Percentiles rank a stretch among this genome's conserved stretches.
Evolutionary conservation across 257 asterid species (phyloP).

Genomic region (Plantago ovata): DNA sequence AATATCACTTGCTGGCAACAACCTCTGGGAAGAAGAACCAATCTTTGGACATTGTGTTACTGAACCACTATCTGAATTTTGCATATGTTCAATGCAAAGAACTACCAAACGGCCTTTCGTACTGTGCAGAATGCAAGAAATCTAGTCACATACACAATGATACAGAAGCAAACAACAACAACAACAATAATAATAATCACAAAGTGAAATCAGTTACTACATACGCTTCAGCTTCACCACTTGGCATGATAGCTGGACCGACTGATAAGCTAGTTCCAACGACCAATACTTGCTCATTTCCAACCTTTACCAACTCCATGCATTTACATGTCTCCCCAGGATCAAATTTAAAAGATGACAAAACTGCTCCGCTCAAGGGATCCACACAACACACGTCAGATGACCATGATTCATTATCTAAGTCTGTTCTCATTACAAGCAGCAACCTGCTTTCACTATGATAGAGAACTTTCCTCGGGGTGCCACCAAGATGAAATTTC

Average conservation of each 20-base stretch:
- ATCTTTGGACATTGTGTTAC: constrained; percentile 41
- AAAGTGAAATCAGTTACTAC: constrained; percentile 5
- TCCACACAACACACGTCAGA: constrained; percentile 94
- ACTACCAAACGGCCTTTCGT: constrained; percentile 89
- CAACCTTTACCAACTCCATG: constrained; percentile 85
- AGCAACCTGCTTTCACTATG: constrained; percentile 78
- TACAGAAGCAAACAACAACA: constrained; percentile 12
- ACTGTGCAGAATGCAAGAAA: constrained; percentile 37
- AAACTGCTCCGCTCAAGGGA: constrained; percentile 76
- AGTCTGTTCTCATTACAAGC: constrained; percentile 85
- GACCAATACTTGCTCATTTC: constrained; percentile 74
- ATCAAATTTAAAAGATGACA: constrained; percentile 79
- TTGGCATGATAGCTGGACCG: constrained; percentile 93
- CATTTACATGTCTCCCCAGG: constrained; percentile 94
- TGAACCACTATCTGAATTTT: constrained; percentile 66
- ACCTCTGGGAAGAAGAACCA: constrained; percentile 53
- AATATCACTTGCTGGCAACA: constrained; percentile 47
- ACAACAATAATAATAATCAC: constrained; percentile 7
- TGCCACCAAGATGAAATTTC: constrained; percentile 91
- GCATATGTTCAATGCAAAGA: constrained; percentile 70
- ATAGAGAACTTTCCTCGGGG: constrained; percentile 86
- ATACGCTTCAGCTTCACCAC: constrained; percentile 99
- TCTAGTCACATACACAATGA: constrained; percentile 21
- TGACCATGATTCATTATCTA: constrained; percentile 59
- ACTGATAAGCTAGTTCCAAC: constrained; percentile 88